Percentiles rank a stretch among this genome's conserved stretches.
Conservation (phyloP, 176 grass and related monocot genomes). For the Carex scoparia region DNA sequence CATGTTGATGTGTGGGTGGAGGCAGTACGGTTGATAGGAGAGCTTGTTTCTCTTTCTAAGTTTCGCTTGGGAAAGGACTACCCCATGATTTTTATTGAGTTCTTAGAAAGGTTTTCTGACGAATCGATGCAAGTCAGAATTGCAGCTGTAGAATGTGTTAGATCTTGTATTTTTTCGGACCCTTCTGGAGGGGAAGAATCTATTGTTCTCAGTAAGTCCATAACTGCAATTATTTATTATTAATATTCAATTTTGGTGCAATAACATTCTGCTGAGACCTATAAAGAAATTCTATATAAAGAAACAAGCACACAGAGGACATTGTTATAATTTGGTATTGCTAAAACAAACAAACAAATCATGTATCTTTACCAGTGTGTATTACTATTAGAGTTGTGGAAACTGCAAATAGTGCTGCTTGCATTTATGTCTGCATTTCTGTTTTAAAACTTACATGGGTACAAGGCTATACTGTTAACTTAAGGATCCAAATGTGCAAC, state of each 20-base stretch:
- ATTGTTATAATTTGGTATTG: neutral
- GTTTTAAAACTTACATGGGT: neutral
- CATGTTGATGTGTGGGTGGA: conserved; percentile 61
- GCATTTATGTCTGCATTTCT: conserved; percentile 20
- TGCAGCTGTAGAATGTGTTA: conserved; percentile 74
- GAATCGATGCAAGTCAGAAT: conserved; percentile 86
- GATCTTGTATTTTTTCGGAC: conserved; percentile 46
- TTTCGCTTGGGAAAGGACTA: conserved; percentile 72
- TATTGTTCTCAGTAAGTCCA: conserved; percentile 58
- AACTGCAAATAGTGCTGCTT: neutral
- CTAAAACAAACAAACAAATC: neutral
- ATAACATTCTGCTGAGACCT: neutral
- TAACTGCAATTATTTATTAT: conserved; percentile 1
- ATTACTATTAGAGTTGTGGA: neutral
- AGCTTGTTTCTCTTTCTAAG: conserved; percentile 76
- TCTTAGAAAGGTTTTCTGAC: conserved; percentile 81
- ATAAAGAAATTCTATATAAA: neutral
- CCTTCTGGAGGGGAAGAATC: conserved; percentile 54
- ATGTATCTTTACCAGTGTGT: neutral
- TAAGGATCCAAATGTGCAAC: neutral
- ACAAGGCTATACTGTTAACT: neutral
- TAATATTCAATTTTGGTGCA: neutral
- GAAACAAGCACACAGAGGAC: neutral
- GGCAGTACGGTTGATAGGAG: conserved; percentile 69
- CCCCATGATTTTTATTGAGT: conserved; percentile 59